Base-by-base conservation (phyloP, 768 basidiomycete genomes). In the Lactifluus rugatus region DNA sequence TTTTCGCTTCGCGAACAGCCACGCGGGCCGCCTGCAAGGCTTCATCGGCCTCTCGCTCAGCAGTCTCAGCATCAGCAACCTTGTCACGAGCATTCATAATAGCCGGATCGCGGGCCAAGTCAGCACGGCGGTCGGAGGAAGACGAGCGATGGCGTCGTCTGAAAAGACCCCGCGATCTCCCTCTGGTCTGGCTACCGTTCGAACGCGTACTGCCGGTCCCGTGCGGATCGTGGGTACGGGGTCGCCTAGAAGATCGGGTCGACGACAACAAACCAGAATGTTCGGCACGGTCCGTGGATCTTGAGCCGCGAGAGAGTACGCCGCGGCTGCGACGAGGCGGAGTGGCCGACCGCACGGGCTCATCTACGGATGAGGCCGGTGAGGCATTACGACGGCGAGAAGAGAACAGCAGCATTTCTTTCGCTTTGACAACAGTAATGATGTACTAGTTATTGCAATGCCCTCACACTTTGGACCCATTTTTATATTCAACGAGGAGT, bases 61-160 rank as follows among this genome's bases (percentile, higher is more conserved):
- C 37, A n/a, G 19, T 13, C 42, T 58, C 53, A 13, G 58, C 55
- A 10, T 53, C 47, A 25, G 41, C 19, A 26, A 57, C 55, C 32
- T 78, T 81, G 63, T 78, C 70, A 45, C 77, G 78, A 8, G 80
- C 82, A 4, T 68, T 48, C 28, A 48, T 11, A 21, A 48, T 37
- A 36, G 19, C 16, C 7, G 80, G 77, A 60, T 83, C 81, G 39
- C 67, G 57, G 31, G 61, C 63, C 48, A 70, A 62, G 45, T 64
- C 36, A 48, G 54, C 53, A 39, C 47, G n/a, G 21, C 55, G 45
- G 48, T 48, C 52, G 41, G 56, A 37, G 14, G 71, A 66, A 4
- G 62, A 63, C 19, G 68, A 64, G 31, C 68, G 65, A 37, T 66
- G 65, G 45, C 67, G 69, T 28, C 66, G 65, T 19, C 66, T 6